phyloP scores from a whole-genome alignment of 768 basidiomycete genomes.

The Russula earlei region DNA sequence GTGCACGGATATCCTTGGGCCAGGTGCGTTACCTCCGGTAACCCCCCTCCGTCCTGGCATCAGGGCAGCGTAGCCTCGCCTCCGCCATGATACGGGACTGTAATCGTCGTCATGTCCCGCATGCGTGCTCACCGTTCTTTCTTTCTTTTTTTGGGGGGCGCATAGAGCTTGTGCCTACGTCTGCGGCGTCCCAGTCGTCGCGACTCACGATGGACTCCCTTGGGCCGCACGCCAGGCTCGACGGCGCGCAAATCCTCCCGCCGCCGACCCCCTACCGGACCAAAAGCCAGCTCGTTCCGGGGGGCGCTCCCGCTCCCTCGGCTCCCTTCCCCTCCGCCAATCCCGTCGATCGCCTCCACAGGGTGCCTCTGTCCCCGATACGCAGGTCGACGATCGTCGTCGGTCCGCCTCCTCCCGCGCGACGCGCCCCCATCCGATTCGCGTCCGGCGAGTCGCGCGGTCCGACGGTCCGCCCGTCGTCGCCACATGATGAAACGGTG shows the following conservation, averaged over 20 bases:
- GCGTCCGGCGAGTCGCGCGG: too few relatives aligned
- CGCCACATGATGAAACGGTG: neutral
- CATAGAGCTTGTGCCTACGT: constrained; percentile 2
- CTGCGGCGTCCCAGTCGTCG: neutral
- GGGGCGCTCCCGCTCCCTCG: neutral
- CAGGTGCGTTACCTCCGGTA: constrained; percentile 5
- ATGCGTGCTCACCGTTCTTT: neutral
- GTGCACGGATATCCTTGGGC: constrained; percentile 4
- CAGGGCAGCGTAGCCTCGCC: neutral
- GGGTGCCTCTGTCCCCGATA: neutral
- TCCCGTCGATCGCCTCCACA: neutral
- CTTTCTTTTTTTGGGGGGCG: neutral
- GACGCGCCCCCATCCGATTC: too few relatives aligned
- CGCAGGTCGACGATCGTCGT: neutral
- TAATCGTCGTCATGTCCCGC: too few relatives aligned
- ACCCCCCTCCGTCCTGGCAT: too few relatives aligned
- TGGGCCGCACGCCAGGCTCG: too few relatives aligned
- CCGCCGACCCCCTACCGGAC: neutral
- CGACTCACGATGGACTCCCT: neutral
- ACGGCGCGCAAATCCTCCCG: neutral
- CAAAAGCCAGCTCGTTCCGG: neutral
- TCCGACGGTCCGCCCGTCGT: too few relatives aligned
- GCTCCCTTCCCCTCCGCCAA: neutral
- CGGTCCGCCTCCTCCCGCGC: neutral
- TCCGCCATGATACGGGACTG: too few relatives aligned